Evolutionary conservation across 2,329 filamentous ascomycete species (phyloP).

Genomic region (Alternaria conjuncta): DNA sequence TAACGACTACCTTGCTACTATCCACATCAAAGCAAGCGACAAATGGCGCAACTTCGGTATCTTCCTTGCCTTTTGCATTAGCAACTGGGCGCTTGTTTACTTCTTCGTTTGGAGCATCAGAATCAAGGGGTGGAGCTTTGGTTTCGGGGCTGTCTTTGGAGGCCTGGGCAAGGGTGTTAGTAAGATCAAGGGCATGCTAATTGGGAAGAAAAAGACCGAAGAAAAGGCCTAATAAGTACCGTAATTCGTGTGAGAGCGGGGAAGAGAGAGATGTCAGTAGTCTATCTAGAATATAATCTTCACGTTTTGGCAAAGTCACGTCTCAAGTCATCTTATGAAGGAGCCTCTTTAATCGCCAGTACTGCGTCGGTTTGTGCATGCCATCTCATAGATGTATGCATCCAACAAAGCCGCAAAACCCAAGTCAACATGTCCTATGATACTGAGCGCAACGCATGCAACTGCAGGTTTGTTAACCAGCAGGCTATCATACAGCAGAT

Average conservation of each 20-base stretch:
- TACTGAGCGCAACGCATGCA: conserved; percentile 16
- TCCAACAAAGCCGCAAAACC: neutral
- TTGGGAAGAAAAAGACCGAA: conserved; percentile 12
- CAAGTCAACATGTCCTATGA: conserved; percentile 9
- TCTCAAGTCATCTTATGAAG: neutral
- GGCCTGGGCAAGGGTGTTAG: conserved; percentile 46
- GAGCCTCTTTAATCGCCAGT: neutral
- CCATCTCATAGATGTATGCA: neutral
- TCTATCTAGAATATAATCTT: neutral
- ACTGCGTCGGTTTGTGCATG: neutral
- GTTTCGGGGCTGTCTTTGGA: conserved; percentile 65
- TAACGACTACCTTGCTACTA: conserved; percentile 67
- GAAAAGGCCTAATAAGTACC: conserved; percentile 1
- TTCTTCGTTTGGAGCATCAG: conserved; percentile 79
- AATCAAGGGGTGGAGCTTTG: conserved; percentile 74
- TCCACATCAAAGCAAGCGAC: conserved; percentile 62
- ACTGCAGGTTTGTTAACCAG: conserved; percentile 12
- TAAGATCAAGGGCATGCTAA: conserved; percentile 19
- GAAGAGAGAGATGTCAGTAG: neutral
- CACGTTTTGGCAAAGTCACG: neutral
- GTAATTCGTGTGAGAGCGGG: neutral
- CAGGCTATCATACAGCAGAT: conserved; percentile 21
- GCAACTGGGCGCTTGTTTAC: conserved; percentile 75
- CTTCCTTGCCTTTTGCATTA: conserved; percentile 72
- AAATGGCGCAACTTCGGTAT: conserved; percentile 79